Evolutionary conservation across 805 yeast species (phyloP), one percentile per base, ranked within the genome.

Genomic region (Zygosaccharomyces bisporus): DNA sequence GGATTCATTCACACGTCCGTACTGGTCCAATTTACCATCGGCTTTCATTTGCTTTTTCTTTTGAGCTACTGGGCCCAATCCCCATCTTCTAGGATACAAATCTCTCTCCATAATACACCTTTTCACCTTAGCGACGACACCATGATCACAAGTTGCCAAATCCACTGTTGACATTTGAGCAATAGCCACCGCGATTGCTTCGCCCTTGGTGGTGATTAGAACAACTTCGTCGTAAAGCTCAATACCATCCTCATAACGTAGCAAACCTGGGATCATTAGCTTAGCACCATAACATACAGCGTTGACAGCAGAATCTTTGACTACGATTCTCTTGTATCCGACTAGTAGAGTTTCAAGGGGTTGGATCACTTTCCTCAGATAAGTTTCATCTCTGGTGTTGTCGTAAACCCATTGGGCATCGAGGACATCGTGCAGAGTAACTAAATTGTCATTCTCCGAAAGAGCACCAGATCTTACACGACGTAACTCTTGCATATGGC

Each of bases 81-180:
- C 99, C 99, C 99, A 93, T 79, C 97, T 84, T 79, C 99, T 86
- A 72, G 99, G 99, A 71, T 93, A 93, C 41, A 95, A 80, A 69
- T 93, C 99, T 75, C 99, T 84, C 75, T 93, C 99, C 99, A 93
- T 93, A 61, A 93, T 93, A 76, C 98, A 91, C 76, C 99, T 86
- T 79, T 93, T 93, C 63, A 93, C 95, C 76, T 87, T 89, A 56
- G 99, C 96, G 62, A 91, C 99, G 49, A 90, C 89, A 62, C 99
- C 99, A 67, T 93, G 99, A 70, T 93, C 99, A 72, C 98, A 91
- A 24, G 93, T 73, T 50, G 96, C 90, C 60, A 93, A 77, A 67
- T 93, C 99, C 49, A 90, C 97, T 48, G 97, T 88, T 47, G 98
- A 84, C 99, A 93, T 93, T 74, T 91, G 97, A 47, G 98, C 97